Percentiles rank a stretch among this genome's conserved stretches.
Conservation (phyloP, 2,329 filamentous ascomycete species). For the Cercospora citrullina region DNA sequence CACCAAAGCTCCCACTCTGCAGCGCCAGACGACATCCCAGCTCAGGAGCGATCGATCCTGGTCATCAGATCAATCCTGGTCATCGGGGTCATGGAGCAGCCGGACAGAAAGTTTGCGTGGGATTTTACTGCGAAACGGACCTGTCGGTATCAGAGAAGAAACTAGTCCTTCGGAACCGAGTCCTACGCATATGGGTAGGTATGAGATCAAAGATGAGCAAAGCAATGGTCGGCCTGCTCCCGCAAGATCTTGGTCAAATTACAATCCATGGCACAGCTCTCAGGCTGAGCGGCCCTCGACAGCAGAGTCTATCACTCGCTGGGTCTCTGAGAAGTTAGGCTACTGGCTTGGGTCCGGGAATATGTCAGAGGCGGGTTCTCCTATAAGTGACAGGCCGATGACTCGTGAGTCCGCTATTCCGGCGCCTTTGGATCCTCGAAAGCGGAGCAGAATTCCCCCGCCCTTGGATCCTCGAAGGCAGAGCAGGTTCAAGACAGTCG, state of each 20-base stretch:
- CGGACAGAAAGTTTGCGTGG: not conserved
- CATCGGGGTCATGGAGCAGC: not conserved
- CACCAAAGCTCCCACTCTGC: not conserved
- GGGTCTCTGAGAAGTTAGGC: not conserved
- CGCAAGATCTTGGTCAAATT: not conserved
- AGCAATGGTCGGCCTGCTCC: not conserved
- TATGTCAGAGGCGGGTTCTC: not conserved
- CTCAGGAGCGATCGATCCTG: not conserved
- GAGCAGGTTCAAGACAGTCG: not conserved
- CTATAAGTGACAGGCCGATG: not conserved
- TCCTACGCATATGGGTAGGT: not conserved
- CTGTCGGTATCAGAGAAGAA: slow-evolving; percentile 5
- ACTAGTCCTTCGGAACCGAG: not conserved
- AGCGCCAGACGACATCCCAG: not conserved
- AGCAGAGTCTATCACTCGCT: not conserved
- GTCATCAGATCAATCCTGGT: not conserved
- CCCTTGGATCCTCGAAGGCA: not conserved
- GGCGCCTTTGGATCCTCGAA: not conserved
- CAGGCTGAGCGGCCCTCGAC: not conserved
- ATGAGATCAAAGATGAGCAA: not conserved
- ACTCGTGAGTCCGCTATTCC: not conserved
- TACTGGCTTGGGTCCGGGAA: not conserved
- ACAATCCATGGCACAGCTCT: not conserved
- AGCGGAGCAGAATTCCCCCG: not conserved
- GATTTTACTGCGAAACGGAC: not conserved